phyloP scores from a whole-genome alignment of 768 basidiomycete genomes.

The Dacryopinax spathularia region DNA sequence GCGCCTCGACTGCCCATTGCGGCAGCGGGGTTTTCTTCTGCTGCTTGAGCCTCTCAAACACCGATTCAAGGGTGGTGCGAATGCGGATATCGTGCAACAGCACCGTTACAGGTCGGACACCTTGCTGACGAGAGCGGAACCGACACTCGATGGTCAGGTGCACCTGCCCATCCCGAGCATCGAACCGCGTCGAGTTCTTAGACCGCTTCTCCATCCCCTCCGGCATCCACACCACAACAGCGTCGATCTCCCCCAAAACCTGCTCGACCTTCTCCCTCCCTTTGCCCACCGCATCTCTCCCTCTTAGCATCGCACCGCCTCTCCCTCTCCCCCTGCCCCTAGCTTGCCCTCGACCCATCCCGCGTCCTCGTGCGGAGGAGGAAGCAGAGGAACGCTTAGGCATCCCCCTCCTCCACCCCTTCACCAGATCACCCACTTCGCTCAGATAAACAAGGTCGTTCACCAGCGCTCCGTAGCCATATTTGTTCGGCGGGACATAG shows the following conservation, averaged over 20 bases:
- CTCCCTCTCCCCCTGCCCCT: not conserved
- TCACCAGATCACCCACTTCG: slow-evolving; percentile 10
- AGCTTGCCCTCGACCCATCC: slow-evolving; percentile 5
- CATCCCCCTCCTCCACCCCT: slow-evolving; percentile 9
- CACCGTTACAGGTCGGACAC: slow-evolving; percentile 1
- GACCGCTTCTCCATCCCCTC: slow-evolving; percentile 13
- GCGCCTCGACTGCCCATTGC: slow-evolving; percentile 11
- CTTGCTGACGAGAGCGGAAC: not conserved
- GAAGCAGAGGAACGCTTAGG: slow-evolving; percentile 6
- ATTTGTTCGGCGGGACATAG: slow-evolving; percentile 10
- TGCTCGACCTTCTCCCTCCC: slow-evolving; percentile 11
- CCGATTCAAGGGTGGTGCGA: not conserved
- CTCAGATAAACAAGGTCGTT: slow-evolving; percentile 13
- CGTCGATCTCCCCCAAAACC: slow-evolving; percentile 10
- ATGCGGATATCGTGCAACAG: slow-evolving; percentile 7
- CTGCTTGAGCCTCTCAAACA: not conserved
- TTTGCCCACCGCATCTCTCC: slow-evolving; percentile 13
- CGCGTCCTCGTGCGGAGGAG: not conserved
- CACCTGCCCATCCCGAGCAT: not conserved
- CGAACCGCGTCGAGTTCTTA: slow-evolving; percentile 12
- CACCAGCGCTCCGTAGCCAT: slow-evolving; percentile 13
- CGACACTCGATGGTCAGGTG: not conserved
- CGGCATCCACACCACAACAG: slow-evolving; percentile 7
- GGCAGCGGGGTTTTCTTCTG: not conserved
- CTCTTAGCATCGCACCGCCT: slow-evolving; percentile 8